Conservation (phyloP, 345 rosid genomes). For the Eucalyptus virginea region DNA sequence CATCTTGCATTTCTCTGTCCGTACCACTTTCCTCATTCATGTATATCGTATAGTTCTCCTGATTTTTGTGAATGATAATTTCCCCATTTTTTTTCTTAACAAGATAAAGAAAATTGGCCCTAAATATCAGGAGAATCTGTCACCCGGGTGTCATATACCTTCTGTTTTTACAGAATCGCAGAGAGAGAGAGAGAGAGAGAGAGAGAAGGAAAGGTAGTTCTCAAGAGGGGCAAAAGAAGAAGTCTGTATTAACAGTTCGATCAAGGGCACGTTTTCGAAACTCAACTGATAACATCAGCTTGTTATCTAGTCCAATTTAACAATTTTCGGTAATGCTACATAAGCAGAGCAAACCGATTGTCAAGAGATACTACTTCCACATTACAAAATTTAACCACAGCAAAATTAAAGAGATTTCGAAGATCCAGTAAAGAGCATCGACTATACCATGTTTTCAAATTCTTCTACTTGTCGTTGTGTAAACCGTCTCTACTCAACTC, state of each 20-base stretch:
- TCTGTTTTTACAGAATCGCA: neutral
- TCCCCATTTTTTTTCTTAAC: neutral
- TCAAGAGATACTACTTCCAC: neutral
- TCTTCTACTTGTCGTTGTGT: neutral
- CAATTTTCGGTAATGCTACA: neutral
- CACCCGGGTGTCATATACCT: neutral
- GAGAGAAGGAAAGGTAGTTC: no score
- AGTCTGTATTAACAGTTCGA: neutral
- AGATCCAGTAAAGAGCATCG: neutral
- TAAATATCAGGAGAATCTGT: neutral
- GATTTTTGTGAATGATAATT: neutral
- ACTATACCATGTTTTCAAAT: neutral
- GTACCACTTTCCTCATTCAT: neutral
- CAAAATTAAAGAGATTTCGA: neutral
- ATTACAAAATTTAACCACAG: neutral
- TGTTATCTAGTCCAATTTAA: neutral
- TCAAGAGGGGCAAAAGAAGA: no score
- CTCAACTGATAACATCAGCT: neutral
- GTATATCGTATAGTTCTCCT: neutral
- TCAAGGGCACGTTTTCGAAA: neutral
- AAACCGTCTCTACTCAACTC: neutral
- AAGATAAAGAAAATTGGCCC: neutral
- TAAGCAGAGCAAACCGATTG: neutral
- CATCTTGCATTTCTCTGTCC: neutral
- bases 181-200: no score